phyloP scores from a whole-genome alignment of 495 filamentous ascomycete genomes.

The Copromyces sp. region DNA sequence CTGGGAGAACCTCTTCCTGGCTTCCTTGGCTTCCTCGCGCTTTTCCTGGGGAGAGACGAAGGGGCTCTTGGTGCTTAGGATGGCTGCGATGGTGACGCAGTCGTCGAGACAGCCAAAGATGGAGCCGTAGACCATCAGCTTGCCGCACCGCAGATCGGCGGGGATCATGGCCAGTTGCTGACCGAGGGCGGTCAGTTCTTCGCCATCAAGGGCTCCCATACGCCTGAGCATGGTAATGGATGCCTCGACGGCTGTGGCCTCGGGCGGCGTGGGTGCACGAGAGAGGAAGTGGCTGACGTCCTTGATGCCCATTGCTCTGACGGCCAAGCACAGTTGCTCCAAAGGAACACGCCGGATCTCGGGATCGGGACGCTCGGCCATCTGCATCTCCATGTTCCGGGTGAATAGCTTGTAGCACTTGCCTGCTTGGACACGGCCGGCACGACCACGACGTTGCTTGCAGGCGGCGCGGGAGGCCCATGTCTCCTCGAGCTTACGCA shows the following conservation, averaged over 20 bases:
- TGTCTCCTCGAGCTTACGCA: slow-evolving; percentile 86
- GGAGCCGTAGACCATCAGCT: slow-evolving; percentile 90
- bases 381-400: slow-evolving; percentile 67
- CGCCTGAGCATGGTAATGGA: slow-evolving; percentile 66
- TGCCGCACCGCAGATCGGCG: slow-evolving; percentile 83
- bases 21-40: slow-evolving; percentile 72
- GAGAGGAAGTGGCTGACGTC: slow-evolving; percentile 74
- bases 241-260: slow-evolving; percentile 70
- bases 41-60: slow-evolving; percentile 75
- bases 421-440: slow-evolving; percentile 82
- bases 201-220: slow-evolving; percentile 80
- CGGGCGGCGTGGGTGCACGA: slow-evolving; percentile 80
- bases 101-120: slow-evolving; percentile 87
- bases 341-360: slow-evolving; percentile 88
- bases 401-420: slow-evolving; percentile 96
- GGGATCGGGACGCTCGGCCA: slow-evolving; percentile 84
- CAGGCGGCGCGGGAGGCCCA: slow-evolving; percentile 94
- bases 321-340: slow-evolving; percentile 87
- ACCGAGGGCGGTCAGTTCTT: slow-evolving; percentile 80
- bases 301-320: slow-evolving; percentile 84
- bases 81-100: slow-evolving; percentile 80
- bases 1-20: slow-evolving; percentile 58
- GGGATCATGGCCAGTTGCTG: slow-evolving; percentile 89
- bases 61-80: slow-evolving; percentile 73
- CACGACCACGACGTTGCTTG: slow-evolving; percentile 91